Conservation (phyloP, 2,329 filamentous ascomycete species). For the Chaetomiaceae sp. region DNA sequence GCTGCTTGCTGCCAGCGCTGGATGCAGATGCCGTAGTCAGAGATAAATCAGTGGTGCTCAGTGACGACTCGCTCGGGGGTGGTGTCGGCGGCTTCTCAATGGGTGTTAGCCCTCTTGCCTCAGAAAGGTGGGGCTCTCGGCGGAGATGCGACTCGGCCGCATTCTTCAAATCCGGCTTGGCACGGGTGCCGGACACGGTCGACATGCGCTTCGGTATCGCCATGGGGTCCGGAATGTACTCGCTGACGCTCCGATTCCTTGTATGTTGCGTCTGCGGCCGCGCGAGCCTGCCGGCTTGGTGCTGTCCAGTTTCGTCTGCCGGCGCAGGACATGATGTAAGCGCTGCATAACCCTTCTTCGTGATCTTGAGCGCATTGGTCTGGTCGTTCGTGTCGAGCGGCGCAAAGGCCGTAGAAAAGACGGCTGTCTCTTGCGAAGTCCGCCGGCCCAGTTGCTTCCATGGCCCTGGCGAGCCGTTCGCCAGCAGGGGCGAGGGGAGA, state of each 20-base stretch:
- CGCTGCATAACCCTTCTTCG: slow-evolving; percentile 54
- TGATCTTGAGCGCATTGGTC: slow-evolving; percentile 46
- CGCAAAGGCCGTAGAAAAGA: slow-evolving; percentile 29
- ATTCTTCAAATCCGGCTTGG: slow-evolving; percentile 38
- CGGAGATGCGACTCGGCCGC: slow-evolving; percentile 49
- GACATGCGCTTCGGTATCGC: slow-evolving; percentile 67
- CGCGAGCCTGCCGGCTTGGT: slow-evolving; percentile 28
- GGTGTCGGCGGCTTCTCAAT: slow-evolving; percentile 70
- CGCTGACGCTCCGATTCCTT: slow-evolving; percentile 80
- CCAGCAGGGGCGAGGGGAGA: slow-evolving; percentile 69
- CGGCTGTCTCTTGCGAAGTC: slow-evolving; percentile 43
- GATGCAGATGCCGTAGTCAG: slow-evolving; percentile 38
- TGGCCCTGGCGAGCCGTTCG: slow-evolving; percentile 60
- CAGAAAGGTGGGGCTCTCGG: slow-evolving; percentile 76
- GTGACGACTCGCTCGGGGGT: slow-evolving; percentile 70
- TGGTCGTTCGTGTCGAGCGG: slow-evolving; percentile 28
- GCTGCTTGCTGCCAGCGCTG: slow-evolving; percentile 38
- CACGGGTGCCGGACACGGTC: slow-evolving; percentile 63
- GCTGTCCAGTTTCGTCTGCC: slow-evolving; percentile 29
- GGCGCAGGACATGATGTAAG: slow-evolving; percentile 35
- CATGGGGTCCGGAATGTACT: slow-evolving; percentile 73
- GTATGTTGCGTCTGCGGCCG: slow-evolving; percentile 52
- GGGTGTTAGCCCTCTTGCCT: slow-evolving; percentile 67
- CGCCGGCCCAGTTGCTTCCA: slow-evolving; percentile 55
- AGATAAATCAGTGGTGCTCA: slow-evolving; percentile 41